These are phyloP conservation scores for Penicillium roqueforti DNA, from an alignment of 495 filamentous ascomycete genomes.

Conservation along the genomic window DNA sequence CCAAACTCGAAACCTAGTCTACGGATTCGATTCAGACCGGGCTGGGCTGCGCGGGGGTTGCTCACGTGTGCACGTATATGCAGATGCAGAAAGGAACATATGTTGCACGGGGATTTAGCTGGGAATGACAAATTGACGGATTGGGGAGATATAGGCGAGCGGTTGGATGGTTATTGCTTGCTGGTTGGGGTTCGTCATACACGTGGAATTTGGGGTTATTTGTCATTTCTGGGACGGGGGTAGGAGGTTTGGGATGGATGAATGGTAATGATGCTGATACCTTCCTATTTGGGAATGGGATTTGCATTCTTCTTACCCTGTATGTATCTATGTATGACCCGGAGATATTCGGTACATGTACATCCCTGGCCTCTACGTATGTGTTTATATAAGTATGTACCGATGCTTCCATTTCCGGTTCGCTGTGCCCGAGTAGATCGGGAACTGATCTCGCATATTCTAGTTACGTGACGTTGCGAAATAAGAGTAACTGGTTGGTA, in stretches of 20 bases:
- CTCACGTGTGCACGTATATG: constrained; percentile 1
- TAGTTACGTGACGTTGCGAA: neutral
- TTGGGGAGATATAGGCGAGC: neutral
- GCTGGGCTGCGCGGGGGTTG: neutral
- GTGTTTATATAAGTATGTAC: neutral
- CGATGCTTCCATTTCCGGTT: neutral
- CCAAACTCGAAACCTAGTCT: neutral
- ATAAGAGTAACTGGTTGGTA: neutral
- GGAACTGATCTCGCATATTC: constrained; percentile 2
- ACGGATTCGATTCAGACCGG: neutral
- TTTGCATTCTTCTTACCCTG: neutral
- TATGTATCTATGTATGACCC: neutral
- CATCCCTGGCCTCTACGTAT: neutral
- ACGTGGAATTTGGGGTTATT: neutral
- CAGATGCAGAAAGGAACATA: neutral
- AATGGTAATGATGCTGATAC: too few relatives aligned
- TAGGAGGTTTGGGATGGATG: too few relatives aligned
- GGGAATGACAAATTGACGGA: neutral
- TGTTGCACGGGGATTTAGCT: neutral
- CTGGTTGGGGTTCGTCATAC: neutral
- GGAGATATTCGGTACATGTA: neutral
- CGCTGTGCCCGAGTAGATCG: neutral
- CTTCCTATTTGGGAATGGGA: too few relatives aligned
- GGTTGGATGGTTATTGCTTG: neutral
- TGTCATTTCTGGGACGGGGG: too few relatives aligned